phyloP scores from a whole-genome alignment of 2,329 filamentous ascomycete genomes.

The Cucurbitaria berberidis region DNA sequence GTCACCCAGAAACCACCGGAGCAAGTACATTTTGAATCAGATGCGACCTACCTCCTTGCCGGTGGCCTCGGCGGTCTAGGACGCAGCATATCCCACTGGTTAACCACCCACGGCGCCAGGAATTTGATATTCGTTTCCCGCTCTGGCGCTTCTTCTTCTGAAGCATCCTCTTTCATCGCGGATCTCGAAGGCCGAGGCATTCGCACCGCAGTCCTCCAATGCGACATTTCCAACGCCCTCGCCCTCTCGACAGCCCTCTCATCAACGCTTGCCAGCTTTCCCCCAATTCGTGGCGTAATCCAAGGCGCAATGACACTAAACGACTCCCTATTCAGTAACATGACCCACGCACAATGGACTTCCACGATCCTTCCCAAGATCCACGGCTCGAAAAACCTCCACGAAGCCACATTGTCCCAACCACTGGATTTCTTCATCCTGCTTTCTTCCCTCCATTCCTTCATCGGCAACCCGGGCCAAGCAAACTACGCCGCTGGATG shows the following conservation, averaged over 20 bases:
- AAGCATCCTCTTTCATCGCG: constrained; percentile 5
- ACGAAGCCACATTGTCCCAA: constrained; percentile 8
- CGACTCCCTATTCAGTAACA: constrained; percentile 19
- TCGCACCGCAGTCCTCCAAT: constrained; percentile 6
- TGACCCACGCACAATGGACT: constrained; percentile 18
- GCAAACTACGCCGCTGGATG: constrained; percentile 35
- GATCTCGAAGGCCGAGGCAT: constrained; percentile 3
- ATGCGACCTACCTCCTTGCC: constrained; percentile 21
- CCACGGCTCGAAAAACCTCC: constrained; percentile 40
- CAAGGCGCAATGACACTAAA: constrained; percentile 25
- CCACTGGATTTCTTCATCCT: constrained; percentile 32
- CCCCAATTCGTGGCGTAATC: constrained; percentile 20
- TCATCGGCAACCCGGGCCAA: constrained; percentile 30
- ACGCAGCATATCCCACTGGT: constrained; percentile 21
- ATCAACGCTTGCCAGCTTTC: not conserved
- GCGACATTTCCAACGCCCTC: constrained; percentile 13
- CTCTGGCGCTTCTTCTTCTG: constrained; percentile 4
- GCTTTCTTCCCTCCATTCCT: constrained; percentile 20
- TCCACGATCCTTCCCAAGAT: constrained; percentile 36
- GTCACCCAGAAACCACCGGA: constrained; percentile 4
- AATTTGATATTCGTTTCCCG: constrained; percentile 25
- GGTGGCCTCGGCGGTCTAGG: constrained; percentile 30
- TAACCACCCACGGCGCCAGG: constrained; percentile 14
- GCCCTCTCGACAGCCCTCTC: constrained; percentile 1
- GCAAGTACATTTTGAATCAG: not conserved